These are phyloP conservation scores for Xylaria sp. DNA, from an alignment of 2,329 filamentous ascomycete genomes.

Conservation along the genomic window DNA sequence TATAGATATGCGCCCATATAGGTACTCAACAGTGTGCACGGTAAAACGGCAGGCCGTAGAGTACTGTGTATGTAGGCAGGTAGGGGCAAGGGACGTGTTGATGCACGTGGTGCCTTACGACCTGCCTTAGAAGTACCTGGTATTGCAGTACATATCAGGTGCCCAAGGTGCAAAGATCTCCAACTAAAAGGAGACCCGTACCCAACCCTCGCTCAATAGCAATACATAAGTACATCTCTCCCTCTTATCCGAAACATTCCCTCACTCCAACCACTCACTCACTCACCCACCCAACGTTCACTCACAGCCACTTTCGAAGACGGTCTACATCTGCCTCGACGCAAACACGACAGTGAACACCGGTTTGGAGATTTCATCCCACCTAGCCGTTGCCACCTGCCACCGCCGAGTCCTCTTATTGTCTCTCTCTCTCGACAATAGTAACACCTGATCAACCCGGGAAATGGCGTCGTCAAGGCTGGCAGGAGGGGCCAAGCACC, in stretches of 20 bases:
- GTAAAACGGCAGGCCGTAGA: not conserved
- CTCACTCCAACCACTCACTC: constrained; percentile 3
- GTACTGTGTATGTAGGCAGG: not conserved
- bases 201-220: constrained; percentile 15
- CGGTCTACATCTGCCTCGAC: constrained; percentile 3
- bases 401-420: constrained; percentile 1
- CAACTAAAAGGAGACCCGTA: constrained; percentile 12
- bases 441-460: constrained; percentile 12
- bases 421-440: constrained; percentile 3
- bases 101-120: not conserved
- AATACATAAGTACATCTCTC: constrained; percentile 21
- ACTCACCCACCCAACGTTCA: not conserved
- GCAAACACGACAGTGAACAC: not conserved
- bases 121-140: not conserved
- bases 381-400: not conserved
- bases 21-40: not conserved
- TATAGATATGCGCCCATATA: too few species aligned
- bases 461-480: constrained; percentile 45
- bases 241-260: constrained; percentile 10
- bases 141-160: not conserved
- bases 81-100: not conserved
- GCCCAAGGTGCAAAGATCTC: constrained; percentile 18
- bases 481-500: constrained; percentile 70
- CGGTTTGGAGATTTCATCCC: not conserved
- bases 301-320: not conserved